phyloP scores from a whole-genome alignment of 805 yeast genomes.

The Cyberlindnera japonica region DNA sequence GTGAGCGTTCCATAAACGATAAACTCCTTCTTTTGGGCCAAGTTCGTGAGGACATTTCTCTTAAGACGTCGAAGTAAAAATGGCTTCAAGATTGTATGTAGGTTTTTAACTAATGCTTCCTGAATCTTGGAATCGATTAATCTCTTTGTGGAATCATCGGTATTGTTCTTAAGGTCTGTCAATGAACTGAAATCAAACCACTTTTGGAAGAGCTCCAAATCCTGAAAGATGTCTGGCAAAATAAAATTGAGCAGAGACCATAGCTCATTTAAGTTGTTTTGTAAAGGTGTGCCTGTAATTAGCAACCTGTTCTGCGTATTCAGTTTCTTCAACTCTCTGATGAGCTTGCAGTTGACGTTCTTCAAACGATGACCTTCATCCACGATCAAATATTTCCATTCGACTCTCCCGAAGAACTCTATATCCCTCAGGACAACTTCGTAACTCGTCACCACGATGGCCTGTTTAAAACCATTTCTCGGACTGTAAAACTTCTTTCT shows the following conservation, averaged over 20 bases:
- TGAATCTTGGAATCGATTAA: slow-evolving; percentile 56
- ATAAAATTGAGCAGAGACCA: slow-evolving; percentile 92
- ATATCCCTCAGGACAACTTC: slow-evolving; percentile 75
- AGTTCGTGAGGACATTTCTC: slow-evolving; percentile 57
- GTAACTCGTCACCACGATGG: slow-evolving; percentile 75
- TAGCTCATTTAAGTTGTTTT: slow-evolving; percentile 82
- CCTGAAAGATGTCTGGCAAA: slow-evolving; percentile 89
- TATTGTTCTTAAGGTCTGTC: slow-evolving; percentile 34
- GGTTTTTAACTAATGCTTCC: slow-evolving; percentile 61
- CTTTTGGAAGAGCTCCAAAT: slow-evolving; percentile 80
- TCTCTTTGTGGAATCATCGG: slow-evolving; percentile 40
- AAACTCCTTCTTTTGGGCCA: slow-evolving; percentile 91
- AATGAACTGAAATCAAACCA: slow-evolving; percentile 87
- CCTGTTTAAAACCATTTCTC: slow-evolving; percentile 26
- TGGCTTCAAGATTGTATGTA: slow-evolving; percentile 87
- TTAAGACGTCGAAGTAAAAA: slow-evolving; percentile 82
- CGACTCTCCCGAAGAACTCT: slow-evolving; percentile 43
- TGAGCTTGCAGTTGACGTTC: slow-evolving; percentile 73
- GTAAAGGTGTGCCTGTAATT: slow-evolving; percentile 95
- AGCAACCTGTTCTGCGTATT: slow-evolving; percentile 67
- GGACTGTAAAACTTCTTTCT: slow-evolving; percentile 29
- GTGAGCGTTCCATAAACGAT: slow-evolving; percentile 71
- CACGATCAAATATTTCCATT: slow-evolving; percentile 83
- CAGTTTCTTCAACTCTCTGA: slow-evolving; percentile 65
- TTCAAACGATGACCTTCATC: slow-evolving; percentile 96